Evolutionary conservation across 2,329 filamentous ascomycete species (phyloP).

Genomic region (Ascochyta koolunga): DNA sequence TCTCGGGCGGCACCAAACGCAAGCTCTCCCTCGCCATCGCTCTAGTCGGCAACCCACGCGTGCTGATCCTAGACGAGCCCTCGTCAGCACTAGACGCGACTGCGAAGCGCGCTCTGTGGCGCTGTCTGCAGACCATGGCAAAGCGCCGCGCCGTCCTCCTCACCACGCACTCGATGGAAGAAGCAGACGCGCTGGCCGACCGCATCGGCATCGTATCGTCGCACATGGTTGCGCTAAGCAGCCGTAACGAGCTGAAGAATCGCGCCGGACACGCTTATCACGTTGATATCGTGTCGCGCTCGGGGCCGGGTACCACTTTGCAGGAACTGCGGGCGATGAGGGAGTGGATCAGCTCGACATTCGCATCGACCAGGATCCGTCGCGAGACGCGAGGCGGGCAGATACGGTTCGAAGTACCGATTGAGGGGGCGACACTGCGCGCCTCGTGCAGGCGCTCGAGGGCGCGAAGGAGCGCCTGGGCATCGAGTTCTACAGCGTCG

Average conservation of each 20-base stretch:
- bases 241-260: constrained; percentile 71
- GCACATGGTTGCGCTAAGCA: constrained; percentile 84
- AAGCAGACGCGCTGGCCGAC: constrained; percentile 85
- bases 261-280: constrained; percentile 78
- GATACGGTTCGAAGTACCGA: constrained; percentile 75
- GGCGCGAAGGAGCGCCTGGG: constrained; percentile 69
- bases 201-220: constrained; percentile 83
- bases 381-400: constrained; percentile 73
- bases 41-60: constrained; percentile 85
- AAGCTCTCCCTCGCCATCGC: constrained; percentile 90
- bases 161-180: constrained; percentile 90
- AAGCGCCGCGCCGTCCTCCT: constrained; percentile 79
- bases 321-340: constrained; percentile 69
- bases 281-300: constrained; percentile 76
- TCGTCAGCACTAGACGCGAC: constrained; percentile 84
- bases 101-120: constrained; percentile 85
- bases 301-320: constrained; percentile 72
- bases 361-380: constrained; percentile 62
- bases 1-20: constrained; percentile 88
- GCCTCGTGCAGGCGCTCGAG: constrained; percentile 73
- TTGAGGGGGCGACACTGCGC: constrained; percentile 61
- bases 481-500: constrained; percentile 83
- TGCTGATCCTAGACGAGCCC: constrained; percentile 89
- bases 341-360: constrained; percentile 65
- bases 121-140: constrained; percentile 81